phyloP scores from a whole-genome alignment of 2,329 filamentous ascomycete genomes.

The Talaromyces sp. region DNA sequence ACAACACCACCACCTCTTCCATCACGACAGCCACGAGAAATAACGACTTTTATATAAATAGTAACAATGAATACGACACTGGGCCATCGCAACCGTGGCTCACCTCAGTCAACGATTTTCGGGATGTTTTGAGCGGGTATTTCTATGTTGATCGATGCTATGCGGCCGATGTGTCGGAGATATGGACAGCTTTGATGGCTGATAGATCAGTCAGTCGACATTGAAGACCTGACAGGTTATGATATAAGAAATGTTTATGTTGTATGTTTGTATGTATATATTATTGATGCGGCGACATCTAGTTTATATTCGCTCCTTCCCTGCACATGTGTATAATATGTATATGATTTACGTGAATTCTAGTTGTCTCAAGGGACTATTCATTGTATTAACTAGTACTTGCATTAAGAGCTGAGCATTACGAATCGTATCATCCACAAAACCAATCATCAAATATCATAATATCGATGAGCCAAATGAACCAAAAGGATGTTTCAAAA shows the following conservation, averaged over 20 bases:
- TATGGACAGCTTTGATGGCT: slow-evolving; percentile 28
- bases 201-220: not conserved
- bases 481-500: not conserved
- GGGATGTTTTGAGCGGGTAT: slow-evolving; percentile 30
- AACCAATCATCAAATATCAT: slow-evolving; percentile 5
- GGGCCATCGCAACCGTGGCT: slow-evolving; percentile 14
- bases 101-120: slow-evolving; percentile 33
- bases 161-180: slow-evolving; percentile 26
- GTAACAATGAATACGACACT: not conserved
- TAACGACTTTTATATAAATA: slow-evolving; percentile 21
- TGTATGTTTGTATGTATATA: not conserved
- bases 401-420: not conserved
- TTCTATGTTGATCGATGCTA: slow-evolving; percentile 39
- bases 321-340: not conserved
- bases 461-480: slow-evolving; percentile 2
- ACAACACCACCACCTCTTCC: not conserved
- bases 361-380: not conserved
- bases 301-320: not conserved
- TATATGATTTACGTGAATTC: not conserved
- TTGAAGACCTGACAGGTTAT: not conserved
- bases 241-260: slow-evolving; percentile 1
- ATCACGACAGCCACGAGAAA: not conserved
- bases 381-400: not conserved
- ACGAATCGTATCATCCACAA: not conserved
- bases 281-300: not conserved